phyloP scores from a whole-genome alignment of 2,329 filamentous ascomycete species.

The Trichoderma brevicompactum region DNA sequence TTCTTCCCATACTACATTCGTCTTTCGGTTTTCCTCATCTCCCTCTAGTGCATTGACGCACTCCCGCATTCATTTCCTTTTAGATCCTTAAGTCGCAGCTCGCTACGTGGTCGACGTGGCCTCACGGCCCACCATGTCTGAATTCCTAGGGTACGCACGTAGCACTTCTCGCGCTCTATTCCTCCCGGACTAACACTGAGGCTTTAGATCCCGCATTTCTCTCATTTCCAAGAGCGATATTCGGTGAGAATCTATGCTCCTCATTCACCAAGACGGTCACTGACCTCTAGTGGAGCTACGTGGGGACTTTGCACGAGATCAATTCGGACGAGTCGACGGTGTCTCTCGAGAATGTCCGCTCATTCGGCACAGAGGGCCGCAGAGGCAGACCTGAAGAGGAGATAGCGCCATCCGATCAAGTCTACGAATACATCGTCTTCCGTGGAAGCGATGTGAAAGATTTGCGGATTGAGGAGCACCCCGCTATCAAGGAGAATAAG shows the following conservation, averaged over 20 bases:
- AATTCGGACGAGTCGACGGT: conserved; percentile 97
- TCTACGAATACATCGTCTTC: conserved; percentile 99
- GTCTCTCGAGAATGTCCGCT: conserved; percentile 93
- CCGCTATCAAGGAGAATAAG: conserved; percentile 73
- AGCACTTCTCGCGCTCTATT: conserved; percentile 32
- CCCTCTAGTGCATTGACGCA: conserved; percentile 31
- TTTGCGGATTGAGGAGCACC: conserved; percentile 85
- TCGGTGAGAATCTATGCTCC: conserved; percentile 64
- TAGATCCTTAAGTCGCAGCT: conserved; percentile 34
- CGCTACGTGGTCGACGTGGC: conserved; percentile 50
- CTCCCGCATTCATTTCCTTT: conserved; percentile 19
- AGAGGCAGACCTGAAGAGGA: conserved; percentile 78
- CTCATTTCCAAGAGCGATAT: conserved; percentile 98
- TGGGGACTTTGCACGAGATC: conserved; percentile 95
- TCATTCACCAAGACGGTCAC: conserved; percentile 33
- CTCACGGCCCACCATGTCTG: conserved; percentile 55
- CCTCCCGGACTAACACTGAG: background rate
- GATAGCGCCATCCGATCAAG: conserved; percentile 79
- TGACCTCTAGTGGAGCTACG: conserved; percentile 69
- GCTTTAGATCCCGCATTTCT: conserved; percentile 81
- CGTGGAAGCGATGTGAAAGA: conserved; percentile 98
- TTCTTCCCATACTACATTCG: conserved; percentile 31
- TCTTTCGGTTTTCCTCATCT: conserved; percentile 19
- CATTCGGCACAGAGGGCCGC: conserved; percentile 91
- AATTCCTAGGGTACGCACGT: conserved; percentile 61